Evolutionary conservation across 1,284 basidiomycete species (phyloP), one percentile per base, ranked within the genome.

Genomic region (Leccinum subatratum): DNA sequence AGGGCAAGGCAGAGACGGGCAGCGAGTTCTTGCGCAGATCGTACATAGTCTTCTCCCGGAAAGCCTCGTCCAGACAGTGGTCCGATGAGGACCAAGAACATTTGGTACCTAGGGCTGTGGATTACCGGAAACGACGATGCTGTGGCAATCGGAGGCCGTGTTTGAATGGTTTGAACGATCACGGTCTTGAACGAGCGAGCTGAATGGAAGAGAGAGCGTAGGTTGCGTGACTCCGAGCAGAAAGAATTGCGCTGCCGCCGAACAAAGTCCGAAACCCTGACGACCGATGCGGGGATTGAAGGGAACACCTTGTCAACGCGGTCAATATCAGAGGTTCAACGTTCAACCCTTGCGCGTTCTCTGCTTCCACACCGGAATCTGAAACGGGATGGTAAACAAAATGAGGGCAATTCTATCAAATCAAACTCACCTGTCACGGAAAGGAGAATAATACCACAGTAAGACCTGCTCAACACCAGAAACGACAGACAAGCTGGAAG

Each of bases 41-140:
- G 45, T 75, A 66, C 22, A 75, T 70, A 42, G 68, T 64, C 62
- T 68, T 67, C 68, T 75, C 72, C 37, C 73, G 72, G 6, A 68
- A 70, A 14, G 18, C 66, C 9, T 70, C 62, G n/a, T 72, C 68
- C 51, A 76, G 37, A 9, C 71, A 68, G 63, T 73, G 73, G 54
- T 76, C 74, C 63, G 16, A 75, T 76, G 6, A 75, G 71, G 1
- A 75, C 62, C 6, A 73, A 75, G 25, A 68, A 75, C 1, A 75
- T 71, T 18, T 68, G 67, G 61, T 73, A 76, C 54, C 74, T 9
- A 42, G 63, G 11, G 70, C 69, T 28, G 28, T 28, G 28, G 28
- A 28, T 28, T 28, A 28, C 28, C 28, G 28, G 28, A 28, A 28
- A 28, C 28, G 28, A 28, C 28, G 28, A 28, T 28, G 28, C 28